These are phyloP conservation scores for Talaromyces marneffei DNA, from an alignment of 2,329 filamentous ascomycete genomes.

Conservation along the genomic window DNA sequence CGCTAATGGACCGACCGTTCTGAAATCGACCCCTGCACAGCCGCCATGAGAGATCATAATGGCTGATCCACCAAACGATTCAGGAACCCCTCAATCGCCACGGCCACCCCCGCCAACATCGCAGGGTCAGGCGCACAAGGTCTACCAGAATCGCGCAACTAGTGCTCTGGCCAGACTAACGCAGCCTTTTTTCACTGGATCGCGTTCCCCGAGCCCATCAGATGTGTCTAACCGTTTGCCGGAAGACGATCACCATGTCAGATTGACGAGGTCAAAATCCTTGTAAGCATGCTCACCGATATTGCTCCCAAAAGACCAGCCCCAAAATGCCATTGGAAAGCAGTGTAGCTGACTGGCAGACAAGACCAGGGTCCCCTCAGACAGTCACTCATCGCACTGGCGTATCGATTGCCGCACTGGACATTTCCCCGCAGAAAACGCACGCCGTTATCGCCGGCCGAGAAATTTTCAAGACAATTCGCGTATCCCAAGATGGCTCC, in stretches of 20 bases:
- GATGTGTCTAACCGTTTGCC: slow-evolving; percentile 18
- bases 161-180: slow-evolving; percentile 48
- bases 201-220: slow-evolving; percentile 49
- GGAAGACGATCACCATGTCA: slow-evolving; percentile 20
- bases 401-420: slow-evolving; percentile 57
- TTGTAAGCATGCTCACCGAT: slow-evolving; percentile 27
- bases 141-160: slow-evolving; percentile 41
- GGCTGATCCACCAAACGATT: slow-evolving; percentile 26
- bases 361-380: slow-evolving; percentile 45
- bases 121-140: slow-evolving; percentile 21
- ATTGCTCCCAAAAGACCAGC: background rate
- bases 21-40: slow-evolving; percentile 2
- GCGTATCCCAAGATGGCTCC: slow-evolving; percentile 51
- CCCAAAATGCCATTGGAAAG: background rate
- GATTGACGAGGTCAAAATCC: slow-evolving; percentile 34
- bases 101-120: slow-evolving; percentile 10
- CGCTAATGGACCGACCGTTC: background rate
- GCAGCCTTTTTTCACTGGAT: slow-evolving; percentile 50
- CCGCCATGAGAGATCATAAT: slow-evolving; percentile 22
- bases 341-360: slow-evolving; percentile 8
- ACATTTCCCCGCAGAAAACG: slow-evolving; percentile 57
- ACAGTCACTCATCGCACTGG: slow-evolving; percentile 59
- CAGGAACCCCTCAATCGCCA: slow-evolving; percentile 20
- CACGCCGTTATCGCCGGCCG: slow-evolving; percentile 61
- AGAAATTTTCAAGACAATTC: slow-evolving; percentile 61